Evolutionary conservation across 768 basidiomycete genomes (phyloP).

Genomic region (Collybia sordida): DNA sequence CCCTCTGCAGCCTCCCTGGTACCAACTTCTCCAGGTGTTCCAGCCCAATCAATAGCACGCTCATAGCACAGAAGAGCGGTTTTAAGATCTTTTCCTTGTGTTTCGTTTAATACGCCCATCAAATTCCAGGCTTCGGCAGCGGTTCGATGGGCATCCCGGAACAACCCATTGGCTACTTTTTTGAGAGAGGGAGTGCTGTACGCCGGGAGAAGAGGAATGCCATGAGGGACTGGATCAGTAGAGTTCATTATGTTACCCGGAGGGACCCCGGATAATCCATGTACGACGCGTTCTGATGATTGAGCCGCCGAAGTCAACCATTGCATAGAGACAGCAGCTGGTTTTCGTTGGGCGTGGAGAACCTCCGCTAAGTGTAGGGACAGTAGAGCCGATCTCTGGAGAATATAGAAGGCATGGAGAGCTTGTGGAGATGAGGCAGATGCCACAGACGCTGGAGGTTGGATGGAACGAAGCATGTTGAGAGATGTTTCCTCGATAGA

Average conservation of each 20-base stretch:
- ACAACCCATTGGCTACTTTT: constrained; percentile 52
- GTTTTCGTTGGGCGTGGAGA: constrained; percentile 45
- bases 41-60: constrained; percentile 70
- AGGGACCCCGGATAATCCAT: constrained; percentile 46
- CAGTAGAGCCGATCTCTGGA: constrained; percentile 74
- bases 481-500: constrained; percentile 57
- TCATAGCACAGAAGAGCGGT: constrained; percentile 63
- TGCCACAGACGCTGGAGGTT: constrained; percentile 40
- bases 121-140: constrained; percentile 78
- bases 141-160: constrained; percentile 69
- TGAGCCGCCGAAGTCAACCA: constrained; percentile 62
- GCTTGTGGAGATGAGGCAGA: constrained; percentile 53
- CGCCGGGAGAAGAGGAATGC: constrained; percentile 35
- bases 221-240: constrained; percentile 19
- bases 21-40: constrained; percentile 35
- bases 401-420: constrained; percentile 63
- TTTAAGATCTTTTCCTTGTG: constrained; percentile 30
- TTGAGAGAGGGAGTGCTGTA: constrained; percentile 52
- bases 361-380: constrained; percentile 77
- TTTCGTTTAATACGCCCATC: constrained; percentile 64
- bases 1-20: constrained; percentile 47
- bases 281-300: constrained; percentile 65
- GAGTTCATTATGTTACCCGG: constrained; percentile 32
- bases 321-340: constrained; percentile 47
- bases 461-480: constrained; percentile 52